Evolutionary conservation across 2,329 filamentous ascomycete genomes (phyloP), one percentile per base, ranked within the genome.

Genomic region (Exophiala oligosperma): DNA sequence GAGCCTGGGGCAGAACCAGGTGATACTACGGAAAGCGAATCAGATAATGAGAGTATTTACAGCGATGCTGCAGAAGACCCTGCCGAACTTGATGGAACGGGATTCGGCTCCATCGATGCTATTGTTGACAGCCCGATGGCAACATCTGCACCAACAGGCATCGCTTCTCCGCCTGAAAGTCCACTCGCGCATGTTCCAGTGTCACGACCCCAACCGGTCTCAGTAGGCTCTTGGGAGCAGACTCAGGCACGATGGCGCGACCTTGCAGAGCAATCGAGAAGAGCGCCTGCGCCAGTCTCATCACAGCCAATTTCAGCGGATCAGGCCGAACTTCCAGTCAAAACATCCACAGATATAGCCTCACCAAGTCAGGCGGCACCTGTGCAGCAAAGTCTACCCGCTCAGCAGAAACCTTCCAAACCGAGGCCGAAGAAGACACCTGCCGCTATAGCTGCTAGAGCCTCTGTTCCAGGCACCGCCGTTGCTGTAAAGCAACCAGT

Each of bases 51-150:
- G 32, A 80, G 77, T 65, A 66, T 80, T 51, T 80, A 80, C 61
- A 80, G 77, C 50, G 70, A 72, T 61, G 69, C 70, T 38, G 68
- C 66, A 46, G 69, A 71, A 57, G 69, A 71, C 49, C 57, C 67
- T 7, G 63, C 65, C 21, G 69, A 70, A 47, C 56, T 67, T 43
- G 69, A 71, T 43, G 73, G 74, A 1, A 74, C 77, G 64, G 74
- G 75, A 0, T 80, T 78, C 66, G 77, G 77, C 8, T 80, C 77
- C 7, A 79, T 80, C 58, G 76, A 80, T 66, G 78, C 78, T 11
- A 79, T 80, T 60, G 71, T 78, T 7, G 73, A 74, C 54, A 73
- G 71, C 50, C 71, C 70, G 21, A 52, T 64, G 17, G 47, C 52
- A 17, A 21, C 57, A 26, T 24, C 54, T 37, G 53, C 60, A 14